Conservation (phyloP, 768 basidiomycete species). For the Nevesoporus exiguus region DNA sequence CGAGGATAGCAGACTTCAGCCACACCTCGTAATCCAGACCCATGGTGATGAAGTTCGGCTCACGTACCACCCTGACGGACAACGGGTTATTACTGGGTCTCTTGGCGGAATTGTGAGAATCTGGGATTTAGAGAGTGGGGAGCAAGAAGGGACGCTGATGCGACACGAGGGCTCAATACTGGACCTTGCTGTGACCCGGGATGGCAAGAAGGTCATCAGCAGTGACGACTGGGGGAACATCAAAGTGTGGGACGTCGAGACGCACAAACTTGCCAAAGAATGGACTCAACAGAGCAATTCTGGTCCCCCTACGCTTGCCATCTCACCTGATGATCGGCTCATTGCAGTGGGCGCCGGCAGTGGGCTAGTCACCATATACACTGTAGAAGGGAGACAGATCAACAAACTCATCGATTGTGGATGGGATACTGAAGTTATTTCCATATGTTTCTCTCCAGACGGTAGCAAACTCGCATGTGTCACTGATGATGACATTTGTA, state of each 20-base stretch:
- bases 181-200: not conserved
- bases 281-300: not conserved
- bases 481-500: fast-evolving
- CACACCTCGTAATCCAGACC: too few relatives aligned
- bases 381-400: not conserved
- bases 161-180: not conserved
- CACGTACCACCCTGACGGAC: constrained; percentile 1
- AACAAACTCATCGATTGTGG: not conserved
- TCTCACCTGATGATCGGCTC: not conserved
- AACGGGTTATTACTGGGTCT: not conserved
- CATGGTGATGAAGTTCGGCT: not conserved
- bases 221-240: not conserved
- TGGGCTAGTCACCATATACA: not conserved
- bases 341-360: not conserved
- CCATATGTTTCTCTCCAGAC: not conserved
- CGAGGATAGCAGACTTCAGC: too few relatives aligned
- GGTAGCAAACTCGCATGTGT: constrained; percentile 3
- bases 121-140: not conserved
- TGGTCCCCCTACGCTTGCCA: not conserved
- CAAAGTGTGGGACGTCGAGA: not conserved
- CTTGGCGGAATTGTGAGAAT: not conserved
- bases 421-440: not conserved
- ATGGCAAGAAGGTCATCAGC: not conserved
- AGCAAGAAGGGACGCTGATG: not conserved
- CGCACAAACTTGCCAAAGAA: not conserved